Percentiles rank a stretch among this genome's conserved stretches.
phyloP scores from a whole-genome alignment of 768 basidiomycete genomes.

The Boletus fagicola region DNA sequence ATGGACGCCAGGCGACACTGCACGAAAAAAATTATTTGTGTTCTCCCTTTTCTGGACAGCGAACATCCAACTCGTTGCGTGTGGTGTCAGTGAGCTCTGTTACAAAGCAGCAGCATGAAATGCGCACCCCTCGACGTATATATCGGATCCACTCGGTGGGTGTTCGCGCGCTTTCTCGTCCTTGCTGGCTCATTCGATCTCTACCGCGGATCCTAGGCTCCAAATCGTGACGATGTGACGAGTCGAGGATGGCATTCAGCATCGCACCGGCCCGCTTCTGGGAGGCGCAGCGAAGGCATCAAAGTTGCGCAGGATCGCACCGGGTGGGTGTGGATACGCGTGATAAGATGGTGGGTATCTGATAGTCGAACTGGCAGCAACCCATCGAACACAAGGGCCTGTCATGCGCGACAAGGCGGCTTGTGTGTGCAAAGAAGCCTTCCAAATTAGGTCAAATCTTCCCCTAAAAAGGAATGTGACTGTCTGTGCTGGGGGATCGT shows the following conservation, averaged over 20 bases:
- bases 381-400: slow-evolving; percentile 24
- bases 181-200: slow-evolving; percentile 2
- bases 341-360: slow-evolving; percentile 17
- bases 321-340: neutral
- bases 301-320: neutral
- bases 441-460: slow-evolving; percentile 30
- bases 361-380: slow-evolving; percentile 25
- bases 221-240: slow-evolving; percentile 25
- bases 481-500: slow-evolving; percentile 30
- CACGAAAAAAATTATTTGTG: neutral
- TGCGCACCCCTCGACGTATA: neutral
- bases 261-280: neutral
- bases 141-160: neutral
- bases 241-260: slow-evolving; percentile 18
- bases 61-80: neutral
- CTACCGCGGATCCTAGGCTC: slow-evolving; percentile 28
- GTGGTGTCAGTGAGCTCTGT: neutral
- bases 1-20: neutral
- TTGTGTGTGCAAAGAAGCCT: slow-evolving; percentile 29
- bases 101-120: neutral
- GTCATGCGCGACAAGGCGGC: slow-evolving; percentile 26
- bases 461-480: slow-evolving; percentile 35
- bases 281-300: neutral
- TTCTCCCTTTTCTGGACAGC: slow-evolving; percentile 1
- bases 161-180: neutral